Base-by-base conservation (phyloP, 345 rosid species). In the Lepidium aucheri region DNA sequence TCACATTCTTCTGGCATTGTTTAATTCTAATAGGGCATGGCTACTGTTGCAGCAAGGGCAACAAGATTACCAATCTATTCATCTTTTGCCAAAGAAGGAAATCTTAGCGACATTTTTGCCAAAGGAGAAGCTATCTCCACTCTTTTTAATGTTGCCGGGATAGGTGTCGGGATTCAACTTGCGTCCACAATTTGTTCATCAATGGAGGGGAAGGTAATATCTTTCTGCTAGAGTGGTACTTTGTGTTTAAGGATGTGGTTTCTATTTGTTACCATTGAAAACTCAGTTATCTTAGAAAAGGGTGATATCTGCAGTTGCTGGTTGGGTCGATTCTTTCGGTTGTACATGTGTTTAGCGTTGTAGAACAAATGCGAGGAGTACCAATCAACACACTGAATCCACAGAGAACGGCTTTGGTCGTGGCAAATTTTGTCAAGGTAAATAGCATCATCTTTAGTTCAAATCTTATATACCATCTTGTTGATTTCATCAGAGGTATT, bases 121-220 rank as follows among this genome's bases (percentile, higher is more conserved):
- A 94, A 90, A 80, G 95, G 99, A 54, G 99, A 94, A 79, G 99
- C 97, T 54, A 90, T 94, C 76, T 94, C 99, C 55, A 94, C 97
- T 60, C 88, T 94, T 78, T 94, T 85, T 68, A 94, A 94, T 50
- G 93, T 88, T 58, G 59, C 83, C 46, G 97, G 97, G 59, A 20
- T 94, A 0, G 95, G 95, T 22, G 76, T 61, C 2, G 97, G 99
- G 54, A 88, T 90, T 80, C 91, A 86, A 53, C 77, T 91, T 15
- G 96, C 97, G 70, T 84, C 99, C 46, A 90, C 95, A 3, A 6
- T 94, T 28, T 90, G 96, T 72, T 90, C 97, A 38, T 84, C 97
- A 40, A 83, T 81, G 82, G 95, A 88, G 66, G 97, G 97, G 63
- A 90, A 87, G 86, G 99, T 90, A 78, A 33, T 15, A 9, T 36